These are phyloP conservation scores for Bruguiera parviflora DNA, from an alignment of 345 rosid genomes.

Conservation along the genomic window DNA sequence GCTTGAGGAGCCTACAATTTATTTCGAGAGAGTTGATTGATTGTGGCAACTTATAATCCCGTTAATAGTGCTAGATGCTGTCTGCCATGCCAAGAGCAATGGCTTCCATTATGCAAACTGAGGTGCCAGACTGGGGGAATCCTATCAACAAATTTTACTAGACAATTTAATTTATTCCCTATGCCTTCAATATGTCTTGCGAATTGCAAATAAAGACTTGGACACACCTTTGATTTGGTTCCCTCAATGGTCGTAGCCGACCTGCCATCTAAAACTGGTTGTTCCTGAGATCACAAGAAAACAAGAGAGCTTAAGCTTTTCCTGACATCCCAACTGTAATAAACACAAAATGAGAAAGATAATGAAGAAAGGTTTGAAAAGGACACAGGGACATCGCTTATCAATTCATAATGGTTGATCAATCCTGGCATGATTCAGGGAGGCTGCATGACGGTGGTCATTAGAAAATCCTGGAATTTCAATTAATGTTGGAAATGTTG, in stretches of 20 bases:
- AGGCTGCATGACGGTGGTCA: neutral
- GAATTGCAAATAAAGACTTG: neutral
- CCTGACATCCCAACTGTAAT: neutral
- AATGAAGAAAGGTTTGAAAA: neutral
- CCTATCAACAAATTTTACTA: constrained; percentile 9
- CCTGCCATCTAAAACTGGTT: neutral
- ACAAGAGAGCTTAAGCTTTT: neutral
- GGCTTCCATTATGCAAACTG: constrained; percentile 10
- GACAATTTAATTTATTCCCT: neutral
- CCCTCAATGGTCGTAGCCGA: neutral
- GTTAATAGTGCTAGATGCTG: constrained; percentile 36
- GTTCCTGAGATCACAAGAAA: constrained; percentile 2
- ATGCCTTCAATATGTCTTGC: neutral
- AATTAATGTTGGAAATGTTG: constrained; percentile 1
- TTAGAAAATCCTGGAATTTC: neutral
- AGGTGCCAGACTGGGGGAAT: constrained; percentile 10
- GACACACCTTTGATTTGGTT: constrained; percentile 13
- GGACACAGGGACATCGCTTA: too few relatives aligned
- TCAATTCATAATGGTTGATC: too few relatives aligned
- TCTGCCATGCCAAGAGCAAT: constrained; percentile 32
- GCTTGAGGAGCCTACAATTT: too few relatives aligned
- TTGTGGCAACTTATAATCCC: constrained; percentile 1
- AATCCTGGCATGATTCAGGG: neutral
- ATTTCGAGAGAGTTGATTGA: constrained; percentile 9
- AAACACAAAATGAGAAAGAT: neutral